Evolutionary conservation across 1,284 basidiomycete species (phyloP).

Genomic region (Sporisorium scitamineum): DNA sequence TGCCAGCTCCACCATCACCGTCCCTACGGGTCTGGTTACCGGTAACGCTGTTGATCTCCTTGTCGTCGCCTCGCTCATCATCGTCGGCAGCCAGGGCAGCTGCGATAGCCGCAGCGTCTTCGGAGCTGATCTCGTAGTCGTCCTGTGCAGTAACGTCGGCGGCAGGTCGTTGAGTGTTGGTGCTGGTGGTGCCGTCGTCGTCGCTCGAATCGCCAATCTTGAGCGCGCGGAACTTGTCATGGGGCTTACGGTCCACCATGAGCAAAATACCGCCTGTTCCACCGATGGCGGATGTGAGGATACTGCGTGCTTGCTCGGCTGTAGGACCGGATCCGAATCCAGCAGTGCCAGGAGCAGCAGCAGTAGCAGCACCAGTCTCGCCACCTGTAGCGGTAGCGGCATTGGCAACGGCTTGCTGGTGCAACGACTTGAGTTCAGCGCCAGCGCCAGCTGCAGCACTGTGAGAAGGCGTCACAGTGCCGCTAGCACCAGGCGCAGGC

Average conservation of each 20-base stretch:
- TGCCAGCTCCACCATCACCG: conserved; percentile 7
- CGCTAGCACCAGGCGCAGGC: conserved; percentile 57
- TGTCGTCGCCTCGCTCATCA: conserved; percentile 54
- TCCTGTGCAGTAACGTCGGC: neutral
- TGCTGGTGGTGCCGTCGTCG: conserved; percentile 20
- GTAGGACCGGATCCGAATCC: conserved; percentile 16
- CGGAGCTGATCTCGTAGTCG: conserved; percentile 52
- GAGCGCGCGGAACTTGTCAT: conserved; percentile 55
- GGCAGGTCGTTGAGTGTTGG: neutral
- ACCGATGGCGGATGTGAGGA: conserved; percentile 57
- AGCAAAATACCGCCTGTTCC: conserved; percentile 65
- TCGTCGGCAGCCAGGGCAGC: conserved; percentile 57
- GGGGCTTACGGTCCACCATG: conserved; percentile 58
- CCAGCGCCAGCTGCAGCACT: conserved; percentile 2
- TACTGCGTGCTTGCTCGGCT: conserved; percentile 52
- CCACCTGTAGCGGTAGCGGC: conserved; percentile 17
- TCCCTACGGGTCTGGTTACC: conserved; percentile 20
- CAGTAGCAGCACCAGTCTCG: conserved; percentile 6
- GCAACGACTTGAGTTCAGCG: conserved; percentile 26
- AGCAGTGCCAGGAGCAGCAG: neutral
- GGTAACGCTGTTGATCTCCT: conserved; percentile 47
- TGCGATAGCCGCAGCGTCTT: conserved; percentile 57
- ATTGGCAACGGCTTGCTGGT: conserved; percentile 40
- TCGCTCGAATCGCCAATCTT: conserved; percentile 35
- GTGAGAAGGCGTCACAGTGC: conserved; percentile 50